Evolutionary conservation across 352 stramenopile species (phyloP), one percentile per base, ranked within the genome.

Genomic region (Pythium phragmiticola): DNA sequence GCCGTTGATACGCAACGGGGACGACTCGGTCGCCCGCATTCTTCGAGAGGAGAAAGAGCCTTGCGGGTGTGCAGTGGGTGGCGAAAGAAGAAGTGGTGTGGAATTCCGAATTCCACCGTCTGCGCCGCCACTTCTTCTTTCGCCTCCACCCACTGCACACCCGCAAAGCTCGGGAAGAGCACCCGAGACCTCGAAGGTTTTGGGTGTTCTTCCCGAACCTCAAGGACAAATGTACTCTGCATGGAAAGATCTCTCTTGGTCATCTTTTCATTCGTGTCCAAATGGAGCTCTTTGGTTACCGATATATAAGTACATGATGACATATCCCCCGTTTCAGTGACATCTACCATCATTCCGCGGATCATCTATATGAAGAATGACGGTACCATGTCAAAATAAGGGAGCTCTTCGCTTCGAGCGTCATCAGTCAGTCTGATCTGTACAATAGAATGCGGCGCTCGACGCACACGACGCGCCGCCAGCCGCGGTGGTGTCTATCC

Each of bases 1-100:
- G 19, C 26, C 46, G 23, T 52, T 36, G 26, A 41, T 28, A 26
- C 48, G 48, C 26, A 54, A 14, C 0, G 48, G 48, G 13, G 48
- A 54, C 9, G 48, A 41, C 48, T 54, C 48, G 26, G 26, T 54
- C 13, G 28, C 48, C 4, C 6, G 21, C 48, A 54, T 54, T n/a
- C 16, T 8, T 41, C 26, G 12, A 36, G 23, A n/a, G 13, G 13
- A 19, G 11, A 8, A 36, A 2, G 7, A 14, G 3, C 13, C 4
- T 37, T 3, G 39, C 7, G 9, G 3, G 26, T 41, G 26, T 13
- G 47, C 2, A 16, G 47, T 37, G 7, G 28, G 48, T 5, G 48
- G 28, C 48, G 26, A 54, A 54, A 39, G 48, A 54, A 54, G n/a
- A 54, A 21, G 7, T 39, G 34, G 7, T 39, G 33, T 37, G 21